A percentile compares a stretch with the other conserved stretches of the same genome.
These are phyloP conservation scores for Bonia amplexicaulis DNA, from an alignment of 176 grass and related monocot genomes.

Conservation along the genomic window DNA sequence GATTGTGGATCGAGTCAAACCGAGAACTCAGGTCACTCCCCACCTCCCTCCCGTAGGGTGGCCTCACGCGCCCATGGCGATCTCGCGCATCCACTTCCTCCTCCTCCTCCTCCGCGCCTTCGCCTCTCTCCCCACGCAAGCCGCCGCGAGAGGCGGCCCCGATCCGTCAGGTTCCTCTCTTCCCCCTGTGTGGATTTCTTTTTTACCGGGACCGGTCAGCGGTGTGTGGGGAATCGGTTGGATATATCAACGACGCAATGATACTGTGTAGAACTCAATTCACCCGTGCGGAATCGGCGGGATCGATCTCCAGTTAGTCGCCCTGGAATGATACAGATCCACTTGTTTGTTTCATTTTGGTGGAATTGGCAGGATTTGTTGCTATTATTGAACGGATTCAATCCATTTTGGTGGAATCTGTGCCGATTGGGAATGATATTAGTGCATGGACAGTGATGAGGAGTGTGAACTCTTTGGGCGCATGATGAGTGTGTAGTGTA, in stretches of 20 bases:
- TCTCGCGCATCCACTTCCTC: conserved; percentile 21
- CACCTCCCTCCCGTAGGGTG: background rate
- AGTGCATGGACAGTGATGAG: background rate
- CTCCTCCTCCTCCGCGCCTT: conserved; percentile 24
- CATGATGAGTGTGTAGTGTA: background rate
- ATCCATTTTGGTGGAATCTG: background rate
- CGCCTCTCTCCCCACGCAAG: background rate
- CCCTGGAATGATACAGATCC: background rate
- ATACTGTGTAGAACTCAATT: background rate
- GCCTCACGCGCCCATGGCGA: conserved; percentile 33
- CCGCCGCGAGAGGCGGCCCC: conserved; percentile 8
- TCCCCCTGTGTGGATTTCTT: background rate
- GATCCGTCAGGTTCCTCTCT: conserved; percentile 22
- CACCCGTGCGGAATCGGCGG: background rate
- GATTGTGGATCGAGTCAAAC: conserved; percentile 9
- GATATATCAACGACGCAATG: background rate
- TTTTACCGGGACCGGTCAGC: background rate
- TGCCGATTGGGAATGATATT: background rate
- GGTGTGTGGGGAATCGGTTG: background rate
- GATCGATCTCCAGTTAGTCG: background rate
- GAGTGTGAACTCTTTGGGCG: background rate
- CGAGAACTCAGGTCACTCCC: background rate
- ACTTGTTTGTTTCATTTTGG: background rate
- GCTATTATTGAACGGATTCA: background rate
- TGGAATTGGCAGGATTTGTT: background rate